Evolutionary conservation across 768 basidiomycete species (phyloP).

Genomic region (Chiua virens): DNA sequence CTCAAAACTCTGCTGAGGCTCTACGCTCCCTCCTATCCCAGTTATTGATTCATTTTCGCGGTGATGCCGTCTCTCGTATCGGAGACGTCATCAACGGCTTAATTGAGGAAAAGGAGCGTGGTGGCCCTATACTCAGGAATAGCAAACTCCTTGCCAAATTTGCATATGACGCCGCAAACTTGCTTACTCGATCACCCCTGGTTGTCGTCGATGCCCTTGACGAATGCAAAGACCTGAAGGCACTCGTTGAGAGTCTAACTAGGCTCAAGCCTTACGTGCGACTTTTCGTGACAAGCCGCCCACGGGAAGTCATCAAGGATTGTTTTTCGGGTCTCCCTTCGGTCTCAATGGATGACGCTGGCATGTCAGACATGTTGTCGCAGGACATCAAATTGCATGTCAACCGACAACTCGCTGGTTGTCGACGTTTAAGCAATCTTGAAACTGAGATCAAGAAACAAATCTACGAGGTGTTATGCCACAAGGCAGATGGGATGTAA

Average conservation of each 20-base stretch:
- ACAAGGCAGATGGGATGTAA: too few species aligned
- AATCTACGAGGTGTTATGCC: neutral
- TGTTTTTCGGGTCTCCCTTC: too few species aligned
- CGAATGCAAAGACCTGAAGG: neutral
- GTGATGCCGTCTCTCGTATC: too few species aligned
- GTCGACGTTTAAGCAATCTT: neutral
- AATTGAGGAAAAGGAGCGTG: neutral
- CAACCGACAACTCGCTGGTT: neutral
- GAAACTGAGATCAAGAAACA: neutral
- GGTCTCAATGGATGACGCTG: too few species aligned
- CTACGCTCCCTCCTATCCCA: neutral
- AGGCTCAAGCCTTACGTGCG: neutral
- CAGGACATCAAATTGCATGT: neutral
- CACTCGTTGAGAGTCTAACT: neutral
- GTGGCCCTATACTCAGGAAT: neutral
- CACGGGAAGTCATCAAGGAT: too few species aligned
- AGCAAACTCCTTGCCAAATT: neutral
- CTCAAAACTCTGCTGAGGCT: neutral
- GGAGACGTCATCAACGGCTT: neutral
- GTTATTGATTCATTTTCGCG: too few species aligned
- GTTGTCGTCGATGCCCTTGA: constrained; percentile 7
- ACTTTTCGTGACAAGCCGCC: neutral
- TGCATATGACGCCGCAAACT: neutral
- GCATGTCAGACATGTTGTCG: too few species aligned
- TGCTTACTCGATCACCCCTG: neutral